Base-by-base conservation (phyloP, 805 yeast genomes). In the Maudiozyma barnettii region DNA sequence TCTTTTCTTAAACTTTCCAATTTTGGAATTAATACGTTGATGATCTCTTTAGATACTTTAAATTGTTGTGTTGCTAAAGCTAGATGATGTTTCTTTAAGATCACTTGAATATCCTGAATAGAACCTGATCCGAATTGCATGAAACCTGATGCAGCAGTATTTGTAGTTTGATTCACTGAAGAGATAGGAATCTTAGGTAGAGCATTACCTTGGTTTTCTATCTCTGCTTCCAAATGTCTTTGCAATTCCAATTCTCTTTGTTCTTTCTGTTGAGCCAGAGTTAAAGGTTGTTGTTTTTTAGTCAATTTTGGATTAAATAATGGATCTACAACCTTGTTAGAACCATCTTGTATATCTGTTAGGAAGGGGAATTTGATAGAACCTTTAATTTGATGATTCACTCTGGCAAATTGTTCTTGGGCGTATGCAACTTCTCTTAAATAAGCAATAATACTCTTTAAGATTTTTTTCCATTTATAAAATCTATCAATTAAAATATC, bases 401-500 rank as follows among this genome's bases (percentile, higher is more conserved):
- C 81, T 76, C 50, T 61, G 22, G 75, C 76, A 49, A 84, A 77
- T 59, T 86, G 93, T 65, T 87, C 95, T 62, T 86, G 89, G 41
- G 85, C 87, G 30, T 79, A 73, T 5, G 88, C 83, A 40, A 79
- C 81, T 58, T 87, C 95, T 56, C 77, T 76, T 53, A 89, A 73
- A 59, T 89, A 88, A 43, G 71, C 73, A 33, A 82, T 75, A 51
- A 88, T 66, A 46, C 85, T 82, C 54, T 82, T 81, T 51, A 87
- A 75, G 46, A 88, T 78, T 49, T 78, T 76, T 45, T 95, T 72
- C 95, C 95, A 88, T 14, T 89, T 81, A 49, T 79, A 75, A 63
- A 88, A 88, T 54, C 96, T 69, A 41, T 79, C 76, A 19, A 91
- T 89, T 50, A 88, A 69, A 9, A 84, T 75, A 51, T 87, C 95